Evolutionary conservation across 176 grass and related monocot genomes (phyloP).

Genomic region (bread wheat (Triticum aestivum)): IWGSC_CS_RefSeq_v2.1 NC_057796.1:362729525-362730024

Average conservation of each 20-base stretch:
- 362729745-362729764: constrained; percentile 31
- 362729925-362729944: background rate
- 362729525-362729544: constrained; percentile 56
- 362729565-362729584: constrained; percentile 31
- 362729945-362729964: no score
- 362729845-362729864: background rate
- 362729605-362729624: constrained; percentile 61
- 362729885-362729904: background rate
- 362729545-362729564: constrained; percentile 41
- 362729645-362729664: constrained; percentile 40
- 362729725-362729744: constrained; percentile 17
- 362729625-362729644: constrained; percentile 59
- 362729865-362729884: background rate
- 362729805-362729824: background rate
- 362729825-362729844: background rate
- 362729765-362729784: background rate
- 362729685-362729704: constrained; percentile 5
- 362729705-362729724: constrained; percentile 29
- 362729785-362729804: background rate
- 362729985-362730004: background rate
- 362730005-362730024: background rate
- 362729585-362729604: constrained; percentile 40
- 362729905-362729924: background rate
- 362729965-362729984: background rate
- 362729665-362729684: background rate